phyloP scores from a whole-genome alignment of 2,329 filamentous ascomycete genomes.

The Fusarium sp. region DNA sequence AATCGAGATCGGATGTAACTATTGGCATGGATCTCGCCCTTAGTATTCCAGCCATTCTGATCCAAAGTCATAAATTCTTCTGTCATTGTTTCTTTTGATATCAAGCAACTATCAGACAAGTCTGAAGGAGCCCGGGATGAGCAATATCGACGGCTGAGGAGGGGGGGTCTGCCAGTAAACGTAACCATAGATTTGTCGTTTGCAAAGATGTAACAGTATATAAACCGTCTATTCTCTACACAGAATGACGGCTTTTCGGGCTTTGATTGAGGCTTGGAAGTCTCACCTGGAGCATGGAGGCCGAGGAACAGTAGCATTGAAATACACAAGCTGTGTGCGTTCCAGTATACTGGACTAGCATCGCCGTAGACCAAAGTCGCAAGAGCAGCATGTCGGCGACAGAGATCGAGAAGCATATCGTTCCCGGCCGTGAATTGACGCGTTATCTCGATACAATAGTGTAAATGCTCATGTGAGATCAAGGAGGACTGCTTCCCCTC shows the following conservation, averaged over 20 bases:
- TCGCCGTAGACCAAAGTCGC: constrained; percentile 56
- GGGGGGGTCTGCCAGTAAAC: constrained; percentile 67
- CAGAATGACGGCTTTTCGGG: constrained; percentile 47
- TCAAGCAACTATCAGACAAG: constrained; percentile 61
- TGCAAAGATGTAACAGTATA: constrained; percentile 54
- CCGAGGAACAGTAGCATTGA: constrained; percentile 53
- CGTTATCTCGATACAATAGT: constrained; percentile 51
- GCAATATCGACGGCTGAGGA: constrained; percentile 64
- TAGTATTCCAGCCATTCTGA: constrained; percentile 64
- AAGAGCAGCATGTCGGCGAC: constrained; percentile 49
- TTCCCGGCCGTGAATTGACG: constrained; percentile 49
- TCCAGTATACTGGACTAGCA: constrained; percentile 54
- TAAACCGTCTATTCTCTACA: constrained; percentile 48
- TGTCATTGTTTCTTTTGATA: constrained; percentile 54
- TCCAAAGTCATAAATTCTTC: constrained; percentile 53
- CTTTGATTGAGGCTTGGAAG: neutral
- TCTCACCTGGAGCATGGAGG: constrained; percentile 45
- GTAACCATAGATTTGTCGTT: constrained; percentile 63
- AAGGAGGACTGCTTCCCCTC: constrained; percentile 5
- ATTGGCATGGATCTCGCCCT: constrained; percentile 55
- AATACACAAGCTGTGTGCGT: constrained; percentile 53
- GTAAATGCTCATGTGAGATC: constrained; percentile 19
- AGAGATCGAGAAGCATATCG: constrained; percentile 53
- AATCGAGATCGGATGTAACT: constrained; percentile 62
- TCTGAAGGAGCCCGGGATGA: constrained; percentile 66